Conservation (phyloP, 108 stramenopile species). For the Craspedostauros australis region DNA sequence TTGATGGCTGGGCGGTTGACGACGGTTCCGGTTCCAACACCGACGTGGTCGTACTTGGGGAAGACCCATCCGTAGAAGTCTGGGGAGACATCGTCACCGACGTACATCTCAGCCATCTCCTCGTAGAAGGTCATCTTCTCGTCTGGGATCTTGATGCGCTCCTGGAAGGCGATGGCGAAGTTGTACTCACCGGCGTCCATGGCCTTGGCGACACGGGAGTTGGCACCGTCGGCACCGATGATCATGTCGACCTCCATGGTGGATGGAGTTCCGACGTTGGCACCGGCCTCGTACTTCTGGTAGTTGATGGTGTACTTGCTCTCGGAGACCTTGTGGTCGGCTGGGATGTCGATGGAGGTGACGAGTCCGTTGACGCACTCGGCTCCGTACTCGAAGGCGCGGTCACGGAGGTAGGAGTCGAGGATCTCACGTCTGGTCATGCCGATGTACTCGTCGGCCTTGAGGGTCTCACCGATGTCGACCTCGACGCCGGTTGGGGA, state of each 20-base stretch:
- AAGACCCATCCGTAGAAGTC: constrained; percentile 99
- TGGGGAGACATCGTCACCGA: constrained; percentile 97
- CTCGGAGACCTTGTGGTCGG: constrained; percentile 65
- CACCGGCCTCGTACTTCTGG: constrained; percentile 67
- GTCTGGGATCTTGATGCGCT: constrained; percentile 96
- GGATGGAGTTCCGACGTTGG: constrained; percentile 65
- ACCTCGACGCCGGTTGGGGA: constrained; percentile 95
- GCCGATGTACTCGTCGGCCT: constrained; percentile 97
- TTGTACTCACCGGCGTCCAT: constrained; percentile 98
- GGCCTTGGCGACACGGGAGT: constrained; percentile 97
- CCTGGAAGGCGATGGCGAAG: constrained; percentile 99
- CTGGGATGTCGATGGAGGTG: constrained; percentile 87
- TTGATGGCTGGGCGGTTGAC: constrained; percentile 98
- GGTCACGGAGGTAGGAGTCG: constrained; percentile 94
- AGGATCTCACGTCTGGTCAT: constrained; percentile 98
- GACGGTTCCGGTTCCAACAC: constrained; percentile 97
- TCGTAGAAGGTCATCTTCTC: constrained; percentile 98
- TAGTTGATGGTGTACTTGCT: constrained; percentile 87
- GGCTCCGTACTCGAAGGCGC: constrained; percentile 93
- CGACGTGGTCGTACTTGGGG: constrained; percentile 99
- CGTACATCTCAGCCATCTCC: constrained; percentile 97
- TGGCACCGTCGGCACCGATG: constrained; percentile 96
- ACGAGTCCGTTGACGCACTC: constrained; percentile 91
- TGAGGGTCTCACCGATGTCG: constrained; percentile 93
- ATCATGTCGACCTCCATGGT: constrained; percentile 87